Evolutionary conservation across 2,329 filamentous ascomycete genomes (phyloP).

Genomic region (Byssothecium circinans): DNA sequence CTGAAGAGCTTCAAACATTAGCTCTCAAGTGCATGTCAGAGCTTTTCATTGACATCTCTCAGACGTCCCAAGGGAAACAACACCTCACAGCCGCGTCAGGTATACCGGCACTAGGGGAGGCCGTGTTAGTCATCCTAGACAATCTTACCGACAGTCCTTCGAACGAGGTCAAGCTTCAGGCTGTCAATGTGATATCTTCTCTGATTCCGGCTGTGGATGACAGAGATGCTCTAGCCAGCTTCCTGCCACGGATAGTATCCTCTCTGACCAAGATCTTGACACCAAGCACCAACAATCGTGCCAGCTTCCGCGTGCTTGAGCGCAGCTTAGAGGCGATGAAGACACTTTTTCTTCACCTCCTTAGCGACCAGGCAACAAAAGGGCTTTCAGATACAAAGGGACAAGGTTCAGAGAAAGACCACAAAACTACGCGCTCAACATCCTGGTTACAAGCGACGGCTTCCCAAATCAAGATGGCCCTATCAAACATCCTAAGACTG

Average conservation of each 20-base stretch:
- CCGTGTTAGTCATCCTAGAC: constrained; percentile 78
- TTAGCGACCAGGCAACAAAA: constrained; percentile 49
- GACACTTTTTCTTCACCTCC: constrained; percentile 46
- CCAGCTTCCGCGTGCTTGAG: constrained; percentile 66
- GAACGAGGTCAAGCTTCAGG: constrained; percentile 69
- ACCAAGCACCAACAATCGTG: constrained; percentile 63
- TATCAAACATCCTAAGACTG: constrained; percentile 75
- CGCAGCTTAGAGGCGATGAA: constrained; percentile 62
- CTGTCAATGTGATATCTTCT: constrained; percentile 64
- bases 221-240: constrained; percentile 74
- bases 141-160: constrained; percentile 67
- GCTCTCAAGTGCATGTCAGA: constrained; percentile 70
- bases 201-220: constrained; percentile 69
- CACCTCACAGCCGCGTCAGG: constrained; percentile 59
- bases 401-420: constrained; percentile 12
- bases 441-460: constrained; percentile 81
- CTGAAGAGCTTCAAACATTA: constrained; percentile 74
- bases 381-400: constrained; percentile 22
- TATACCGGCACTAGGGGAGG: constrained; percentile 79
- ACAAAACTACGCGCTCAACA: constrained; percentile 46
- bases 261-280: constrained; percentile 75
- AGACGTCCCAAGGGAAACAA: constrained; percentile 52
- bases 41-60: constrained; percentile 63
- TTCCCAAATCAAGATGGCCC: constrained; percentile 78
- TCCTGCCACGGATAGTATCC: constrained; percentile 86